Conservation (phyloP, 2,329 filamentous ascomycete genomes). For the Colletotrichum paranaense region DNA sequence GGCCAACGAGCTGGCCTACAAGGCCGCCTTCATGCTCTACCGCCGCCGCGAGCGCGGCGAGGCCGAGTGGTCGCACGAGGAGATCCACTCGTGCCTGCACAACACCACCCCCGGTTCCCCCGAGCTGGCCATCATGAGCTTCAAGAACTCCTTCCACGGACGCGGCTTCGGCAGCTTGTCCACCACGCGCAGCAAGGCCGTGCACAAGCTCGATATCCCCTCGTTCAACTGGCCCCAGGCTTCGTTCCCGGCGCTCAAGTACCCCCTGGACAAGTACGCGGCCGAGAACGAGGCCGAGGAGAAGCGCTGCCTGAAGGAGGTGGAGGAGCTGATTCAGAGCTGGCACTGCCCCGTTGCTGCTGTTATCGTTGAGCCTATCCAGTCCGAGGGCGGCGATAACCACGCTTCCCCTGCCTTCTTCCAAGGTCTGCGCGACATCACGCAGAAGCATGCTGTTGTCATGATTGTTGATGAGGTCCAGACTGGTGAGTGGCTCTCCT, state of each 20-base stretch:
- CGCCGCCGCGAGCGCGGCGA: constrained; percentile 77
- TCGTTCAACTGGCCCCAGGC: constrained; percentile 89
- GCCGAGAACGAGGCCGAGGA: constrained; percentile 79
- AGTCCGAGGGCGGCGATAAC: constrained; percentile 87
- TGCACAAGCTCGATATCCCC: constrained; percentile 90
- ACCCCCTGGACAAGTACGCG: constrained; percentile 77
- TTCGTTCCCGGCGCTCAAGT: constrained; percentile 81
- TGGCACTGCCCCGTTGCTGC: constrained; percentile 78
- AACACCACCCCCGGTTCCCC: constrained; percentile 81
- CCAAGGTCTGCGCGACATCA: constrained; percentile 78
- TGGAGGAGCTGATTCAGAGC: constrained; percentile 76
- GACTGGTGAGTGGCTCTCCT: constrained; percentile 53
- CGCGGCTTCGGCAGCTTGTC: constrained; percentile 82
- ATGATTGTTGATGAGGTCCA: constrained; percentile 89
- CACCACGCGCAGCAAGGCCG: constrained; percentile 84
- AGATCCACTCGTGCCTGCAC: constrained; percentile 74
- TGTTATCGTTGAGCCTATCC: constrained; percentile 82
- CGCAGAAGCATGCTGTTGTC: constrained; percentile 75
- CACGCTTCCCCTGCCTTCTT: constrained; percentile 85
- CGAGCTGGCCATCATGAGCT: constrained; percentile 81
- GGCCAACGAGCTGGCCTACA: constrained; percentile 87
- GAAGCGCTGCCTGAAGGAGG: constrained; percentile 77
- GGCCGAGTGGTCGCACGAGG: constrained; percentile 77
- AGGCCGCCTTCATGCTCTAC: constrained; percentile 87
- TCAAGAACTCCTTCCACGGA: constrained; percentile 83